Base-by-base conservation (phyloP, 441 rosid genomes). In the Bruguiera hainesii region DNA sequence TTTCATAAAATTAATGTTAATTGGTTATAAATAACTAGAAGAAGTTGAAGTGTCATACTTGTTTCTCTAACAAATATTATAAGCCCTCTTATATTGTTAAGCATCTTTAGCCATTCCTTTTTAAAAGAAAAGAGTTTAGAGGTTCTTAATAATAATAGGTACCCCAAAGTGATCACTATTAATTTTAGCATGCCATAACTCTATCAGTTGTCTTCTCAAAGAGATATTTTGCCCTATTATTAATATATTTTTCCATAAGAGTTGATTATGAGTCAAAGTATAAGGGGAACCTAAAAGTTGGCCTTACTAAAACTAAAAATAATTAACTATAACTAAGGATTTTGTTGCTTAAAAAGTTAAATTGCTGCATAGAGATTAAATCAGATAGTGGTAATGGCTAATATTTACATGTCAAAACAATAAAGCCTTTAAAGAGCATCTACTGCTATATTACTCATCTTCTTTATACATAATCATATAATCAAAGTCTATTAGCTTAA, bases 331-430 rank as follows among this genome's bases (percentile, higher is more conserved):
- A 56, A 20, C 0, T 23, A 1, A 28, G 1, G 20, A 56, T 56
- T 16, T 5, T 23, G 6, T 23, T 56, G 15, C 28, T 13, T 23
- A 6, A 29, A 10, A 0, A 13, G 16, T 13, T 28, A 4, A 4
- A 56, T 56, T 4, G 1, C 6, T 29, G 7, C 33, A 56, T 5
- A 3, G 1, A 29, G 30, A 9, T 25, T 1, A 6, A 15, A 3
- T 3, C 16, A 13, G 16, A 21, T 8, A 1, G 8, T 29, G 1
- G 31, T 6, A 16, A 30, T 10, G 2, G 3, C 7, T 4, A 10
- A 5, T 3, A 0, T 7, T 2, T 4, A 7, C 6, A 13, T 0
- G 2, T 49, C 1, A 18, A 0, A 2, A 7, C 11, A 1, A 7
- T 3, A 9, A 11, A 25, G 0, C 5, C 2, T 25, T 5, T 0